Evolutionary conservation across 805 yeast species (phyloP), one percentile per base, ranked within the genome.

Genomic region (Pichia californica): DNA sequence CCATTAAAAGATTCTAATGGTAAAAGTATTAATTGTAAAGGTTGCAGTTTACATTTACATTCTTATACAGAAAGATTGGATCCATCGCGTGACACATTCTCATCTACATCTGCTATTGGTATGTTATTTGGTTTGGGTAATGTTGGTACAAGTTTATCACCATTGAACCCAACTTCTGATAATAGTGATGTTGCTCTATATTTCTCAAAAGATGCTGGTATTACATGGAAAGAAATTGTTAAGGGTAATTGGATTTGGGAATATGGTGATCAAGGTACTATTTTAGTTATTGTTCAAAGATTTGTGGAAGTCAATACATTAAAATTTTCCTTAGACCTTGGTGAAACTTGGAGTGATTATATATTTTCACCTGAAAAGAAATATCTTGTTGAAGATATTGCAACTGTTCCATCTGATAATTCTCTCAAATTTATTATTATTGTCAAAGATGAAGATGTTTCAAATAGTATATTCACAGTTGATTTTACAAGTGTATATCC

Each of bases 351-450:
- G 97, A 46, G 55, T 1, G 81, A 77, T 3, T 79, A 68, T 59
- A 58, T 75, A 56, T 89, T 91, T 57, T 51, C 80, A 4, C 78
- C 78, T 0, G 71, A 72, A 7, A 74, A 85, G 4, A 54, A 62
- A 10, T 44, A 44, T 28, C 3, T 41, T 9, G 76, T 89, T 2
- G 59, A 68, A 32, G 97, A 93, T 56, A 68, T 91, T 47, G 84
- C 88, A 0, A 91, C 98, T 1, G 88, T 88, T 28, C 98, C 98
- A 5, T 74, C 87, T 2, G 98, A 91, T 61, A 85, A 88, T n/a
- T 79, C 95, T 3, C 67, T 88, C 47, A 80, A 81, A 55, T 88
- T 93, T 57, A 53, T 86, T 37, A 58, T 93, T 4, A 72, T 88
- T 51, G 80, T 76, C 1, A 62, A 62, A 45, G 80, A 75, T 30